Conservation (phyloP, 192 early-diverging fungal genomes). For the Glomus cerebriforme region DNA sequence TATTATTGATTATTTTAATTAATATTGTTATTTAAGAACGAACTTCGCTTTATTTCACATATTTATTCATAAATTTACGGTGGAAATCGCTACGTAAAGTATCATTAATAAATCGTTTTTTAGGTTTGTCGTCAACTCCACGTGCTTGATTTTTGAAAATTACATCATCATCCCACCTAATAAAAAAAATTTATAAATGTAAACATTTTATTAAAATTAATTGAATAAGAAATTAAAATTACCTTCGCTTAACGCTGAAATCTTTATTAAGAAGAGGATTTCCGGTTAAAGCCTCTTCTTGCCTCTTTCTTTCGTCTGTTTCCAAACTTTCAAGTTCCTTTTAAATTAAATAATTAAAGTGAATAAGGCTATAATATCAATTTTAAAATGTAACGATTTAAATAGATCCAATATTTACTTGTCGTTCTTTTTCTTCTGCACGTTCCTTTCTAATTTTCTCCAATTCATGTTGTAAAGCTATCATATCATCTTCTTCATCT, state of each 20-base stretch:
- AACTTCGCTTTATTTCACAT: slow-evolving; percentile 61
- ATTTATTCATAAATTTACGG: slow-evolving; percentile 93
- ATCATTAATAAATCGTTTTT: slow-evolving; percentile 97
- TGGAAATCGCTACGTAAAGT: slow-evolving; percentile 96
- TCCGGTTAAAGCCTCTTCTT: slow-evolving; percentile 67
- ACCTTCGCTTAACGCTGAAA: slow-evolving; percentile 85
- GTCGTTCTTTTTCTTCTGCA: slow-evolving; percentile 85
- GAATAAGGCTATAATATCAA: neutral
- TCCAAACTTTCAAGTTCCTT: slow-evolving; percentile 58
- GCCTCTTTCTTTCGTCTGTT: slow-evolving; percentile 56
- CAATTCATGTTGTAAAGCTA: slow-evolving; percentile 76
- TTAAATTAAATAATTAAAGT: neutral
- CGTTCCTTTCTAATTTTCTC: slow-evolving; percentile 94
- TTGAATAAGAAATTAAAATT: slow-evolving; percentile 6
- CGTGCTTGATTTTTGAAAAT: slow-evolving; percentile 96
- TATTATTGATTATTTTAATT: too few relatives aligned
- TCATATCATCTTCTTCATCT: slow-evolving; percentile 87
- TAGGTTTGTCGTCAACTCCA: slow-evolving; percentile 81
- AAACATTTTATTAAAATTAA: neutral
- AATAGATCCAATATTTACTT: slow-evolving; percentile 36
- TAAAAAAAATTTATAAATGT: neutral
- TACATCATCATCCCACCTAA: slow-evolving; percentile 97
- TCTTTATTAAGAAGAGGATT: slow-evolving; percentile 81
- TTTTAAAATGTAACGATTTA: neutral
- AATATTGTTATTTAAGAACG: too few relatives aligned